Evolutionary conservation across 2,329 filamentous ascomycete species (phyloP), one percentile per base, ranked within the genome.

Genomic region (Phaeosphaeriaceae sp.): DNA sequence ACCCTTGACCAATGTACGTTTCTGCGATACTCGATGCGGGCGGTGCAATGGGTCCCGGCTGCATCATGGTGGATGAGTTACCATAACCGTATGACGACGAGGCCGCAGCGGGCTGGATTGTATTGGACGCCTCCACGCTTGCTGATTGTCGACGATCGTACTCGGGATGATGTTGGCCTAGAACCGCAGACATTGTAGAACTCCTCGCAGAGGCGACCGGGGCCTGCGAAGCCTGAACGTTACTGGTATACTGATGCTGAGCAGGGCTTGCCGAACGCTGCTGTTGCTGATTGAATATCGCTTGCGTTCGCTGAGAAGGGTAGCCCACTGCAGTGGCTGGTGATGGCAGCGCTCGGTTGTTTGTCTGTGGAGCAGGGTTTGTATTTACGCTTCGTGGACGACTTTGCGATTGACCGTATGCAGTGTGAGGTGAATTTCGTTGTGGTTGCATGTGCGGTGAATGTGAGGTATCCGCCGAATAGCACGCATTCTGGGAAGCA

Each of bases 351-450:
- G 65, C 67, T 46, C 61, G 66, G 47, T 48, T 67, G 1, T 59
- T 46, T 2, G 61, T 56, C 22, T 59, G 48, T 58, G 71, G 69
- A 8, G 56, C 47, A 22, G 46, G 67, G 24, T 69, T 70, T 1
- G 66, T 64, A 52, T 76, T 74, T 21, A 73, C 65, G 32, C 70
- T 76, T 15, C 56, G 66, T 9, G 68, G 69, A 2, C 67, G 74
- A 28, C 66, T 43, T 58, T 74, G 70, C 13, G 65, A 55, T 30
- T 73, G 71, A 3, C 59, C 69, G 32, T 73, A 70, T 3, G 59
- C 35, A 15, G 61, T 26, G 10, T 62, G 57, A 2, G 63, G 47
- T 6, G 64, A 22, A 26, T 66, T n/a, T 47, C 65, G 62, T 51
- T 69, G 67, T n/a, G 64, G 55, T 50, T 71, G 68, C 28, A 57